Conservation (phyloP, 176 grass and related monocot species). For the Oryza meridionalis region DNA sequence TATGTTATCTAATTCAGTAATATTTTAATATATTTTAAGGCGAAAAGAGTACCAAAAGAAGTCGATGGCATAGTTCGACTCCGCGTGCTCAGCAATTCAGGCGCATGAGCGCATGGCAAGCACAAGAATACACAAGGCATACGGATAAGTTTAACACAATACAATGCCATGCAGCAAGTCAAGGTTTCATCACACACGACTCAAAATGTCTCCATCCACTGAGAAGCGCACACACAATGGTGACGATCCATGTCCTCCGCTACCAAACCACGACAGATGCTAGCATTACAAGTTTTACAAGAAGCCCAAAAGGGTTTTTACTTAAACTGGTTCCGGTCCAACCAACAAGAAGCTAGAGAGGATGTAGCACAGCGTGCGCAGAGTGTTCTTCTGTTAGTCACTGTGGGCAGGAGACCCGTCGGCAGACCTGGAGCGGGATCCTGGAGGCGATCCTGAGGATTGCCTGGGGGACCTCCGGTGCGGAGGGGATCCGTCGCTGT, state of each 20-base stretch:
- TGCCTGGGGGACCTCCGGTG: slow-evolving; percentile 45
- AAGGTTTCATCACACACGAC: neutral
- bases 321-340: neutral
- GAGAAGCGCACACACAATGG: neutral
- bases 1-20: too few relatives aligned
- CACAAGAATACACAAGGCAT: neutral
- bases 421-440: slow-evolving; percentile 70
- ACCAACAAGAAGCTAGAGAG: neutral
- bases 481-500: slow-evolving; percentile 44
- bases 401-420: slow-evolving; percentile 49
- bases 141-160: neutral
- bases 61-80: too few relatives aligned
- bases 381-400: slow-evolving; percentile 32
- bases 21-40: too few relatives aligned
- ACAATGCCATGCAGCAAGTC: neutral
- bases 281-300: slow-evolving; percentile 15
- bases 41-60: too few relatives aligned
- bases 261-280: slow-evolving; percentile 8
- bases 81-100: neutral
- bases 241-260: neutral
- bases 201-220: neutral
- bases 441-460: slow-evolving; percentile 53
- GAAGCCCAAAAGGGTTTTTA: neutral
- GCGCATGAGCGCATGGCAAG: neutral
- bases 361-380: neutral